These are phyloP conservation scores for Sorghum bicolor DNA, from an alignment of 176 grass and related monocot genomes.

Conservation along the genomic window DNA sequence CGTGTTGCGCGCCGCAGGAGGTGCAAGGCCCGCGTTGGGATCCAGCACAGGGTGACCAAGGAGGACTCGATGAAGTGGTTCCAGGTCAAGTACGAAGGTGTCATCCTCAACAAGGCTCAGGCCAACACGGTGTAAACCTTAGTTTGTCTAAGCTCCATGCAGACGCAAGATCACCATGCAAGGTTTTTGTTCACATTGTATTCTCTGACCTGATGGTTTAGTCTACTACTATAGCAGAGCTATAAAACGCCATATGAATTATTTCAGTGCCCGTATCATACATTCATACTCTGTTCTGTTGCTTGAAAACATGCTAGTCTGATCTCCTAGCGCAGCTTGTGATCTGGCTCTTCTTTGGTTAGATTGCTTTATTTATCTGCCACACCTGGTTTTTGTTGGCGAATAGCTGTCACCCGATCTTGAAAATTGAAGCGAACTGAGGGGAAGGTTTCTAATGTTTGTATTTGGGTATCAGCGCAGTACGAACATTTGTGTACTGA, in stretches of 20 bases:
- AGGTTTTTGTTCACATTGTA: too few species aligned
- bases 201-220: too few species aligned
- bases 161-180: too few species aligned
- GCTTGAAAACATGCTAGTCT: neutral
- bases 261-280: neutral
- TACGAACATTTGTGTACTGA: too few species aligned
- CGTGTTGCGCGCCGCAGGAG: constrained; percentile 54
- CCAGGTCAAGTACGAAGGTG: constrained; percentile 73
- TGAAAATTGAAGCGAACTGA: neutral
- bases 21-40: constrained; percentile 68
- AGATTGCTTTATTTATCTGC: neutral
- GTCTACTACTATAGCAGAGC: neutral
- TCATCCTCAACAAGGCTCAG: constrained; percentile 72
- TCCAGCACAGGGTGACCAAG: constrained; percentile 70
- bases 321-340: neutral
- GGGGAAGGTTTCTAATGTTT: neutral
- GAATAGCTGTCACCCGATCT: neutral
- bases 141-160: neutral
- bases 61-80: constrained; percentile 81
- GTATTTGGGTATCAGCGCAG: neutral
- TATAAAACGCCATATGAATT: neutral
- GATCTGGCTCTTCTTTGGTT: neutral
- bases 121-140: constrained; percentile 34
- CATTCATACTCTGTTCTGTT: neutral
- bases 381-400: neutral